These are phyloP conservation scores for Trebouxiophyceae sp. DNA, from an alignment of 163 green algal species.

Conservation along the genomic window DNA sequence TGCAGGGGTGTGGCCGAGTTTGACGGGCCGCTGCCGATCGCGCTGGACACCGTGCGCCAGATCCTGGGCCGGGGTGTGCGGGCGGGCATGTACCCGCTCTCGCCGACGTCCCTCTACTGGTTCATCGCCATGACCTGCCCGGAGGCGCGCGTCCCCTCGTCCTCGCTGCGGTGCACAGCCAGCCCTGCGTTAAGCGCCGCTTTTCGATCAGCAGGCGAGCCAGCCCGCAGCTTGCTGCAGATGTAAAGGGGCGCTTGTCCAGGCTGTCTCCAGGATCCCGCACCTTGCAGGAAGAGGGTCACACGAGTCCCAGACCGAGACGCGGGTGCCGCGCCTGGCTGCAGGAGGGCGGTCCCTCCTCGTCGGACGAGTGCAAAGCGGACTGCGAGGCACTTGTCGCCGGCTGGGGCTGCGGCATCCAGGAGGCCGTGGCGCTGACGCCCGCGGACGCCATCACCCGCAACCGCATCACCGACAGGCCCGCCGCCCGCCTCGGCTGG, in stretches of 20 bases:
- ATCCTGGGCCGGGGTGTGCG: conserved; percentile 55
- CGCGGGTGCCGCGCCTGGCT: too few relatives aligned
- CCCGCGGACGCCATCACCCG: conserved; percentile 39
- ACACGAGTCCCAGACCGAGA: too few relatives aligned
- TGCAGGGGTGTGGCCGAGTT: conserved; percentile 56
- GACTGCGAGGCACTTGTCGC: too few relatives aligned
- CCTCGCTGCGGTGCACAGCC: too few relatives aligned
- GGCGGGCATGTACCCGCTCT: conserved; percentile 80
- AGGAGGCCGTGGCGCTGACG: conserved; percentile 42
- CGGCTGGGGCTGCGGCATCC: conserved; percentile 25
- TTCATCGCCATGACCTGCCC: conserved; percentile 58
- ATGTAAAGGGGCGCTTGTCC: too few relatives aligned
- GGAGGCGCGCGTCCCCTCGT: conserved; percentile 5
- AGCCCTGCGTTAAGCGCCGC: too few relatives aligned
- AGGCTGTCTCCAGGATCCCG: too few relatives aligned
- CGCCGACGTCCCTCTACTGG: conserved; percentile 69
- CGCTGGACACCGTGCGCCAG: conserved; percentile 46
- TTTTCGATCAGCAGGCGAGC: too few relatives aligned
- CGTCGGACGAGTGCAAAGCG: too few relatives aligned
- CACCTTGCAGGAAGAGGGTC: too few relatives aligned
- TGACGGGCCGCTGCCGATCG: conserved; percentile 16
- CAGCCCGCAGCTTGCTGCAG: too few relatives aligned
- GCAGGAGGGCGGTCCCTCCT: too few relatives aligned
- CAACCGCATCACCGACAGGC: conserved; percentile 59
- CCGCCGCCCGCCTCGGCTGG: not conserved